Percentiles rank a stretch among this genome's conserved stretches.
phyloP scores from a whole-genome alignment of 1,139 yeast genomes.

The Casaregolazyma lundiana region DNA sequence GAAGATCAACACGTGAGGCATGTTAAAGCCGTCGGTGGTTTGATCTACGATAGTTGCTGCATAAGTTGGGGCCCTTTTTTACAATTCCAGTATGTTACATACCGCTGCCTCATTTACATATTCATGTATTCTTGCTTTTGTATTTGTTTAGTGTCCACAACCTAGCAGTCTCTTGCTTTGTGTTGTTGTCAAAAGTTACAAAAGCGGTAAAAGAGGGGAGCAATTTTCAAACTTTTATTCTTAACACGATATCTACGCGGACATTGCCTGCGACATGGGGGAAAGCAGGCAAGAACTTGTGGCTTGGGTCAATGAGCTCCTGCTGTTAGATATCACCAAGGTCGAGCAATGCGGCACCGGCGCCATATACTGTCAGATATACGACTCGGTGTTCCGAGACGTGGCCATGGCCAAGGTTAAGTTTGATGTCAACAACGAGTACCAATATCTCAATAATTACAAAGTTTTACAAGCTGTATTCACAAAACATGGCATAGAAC shows the following conservation, averaged over 20 bases:
- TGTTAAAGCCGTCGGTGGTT: too few species aligned
- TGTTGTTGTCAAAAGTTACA: too few species aligned
- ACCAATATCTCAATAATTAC: slow-evolving; percentile 75
- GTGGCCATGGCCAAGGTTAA: slow-evolving; percentile 73
- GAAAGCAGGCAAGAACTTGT: slow-evolving; percentile 81
- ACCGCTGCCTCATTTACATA: too few species aligned
- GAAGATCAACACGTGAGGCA: too few species aligned
- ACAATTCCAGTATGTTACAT: too few species aligned
- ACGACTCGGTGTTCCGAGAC: slow-evolving; percentile 80
- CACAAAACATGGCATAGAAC: slow-evolving; percentile 62
- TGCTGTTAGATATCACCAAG: slow-evolving; percentile 61
- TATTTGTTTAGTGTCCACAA: too few species aligned
- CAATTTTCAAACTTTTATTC: not conserved
- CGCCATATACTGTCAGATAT: slow-evolving; percentile 87
- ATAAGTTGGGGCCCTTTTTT: too few species aligned
- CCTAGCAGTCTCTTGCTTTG: too few species aligned
- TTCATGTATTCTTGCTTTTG: too few species aligned
- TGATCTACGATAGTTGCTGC: too few species aligned
- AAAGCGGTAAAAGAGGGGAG: too few species aligned
- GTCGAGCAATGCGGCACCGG: slow-evolving; percentile 96
- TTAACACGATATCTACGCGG: not conserved
- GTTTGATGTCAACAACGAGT: slow-evolving; percentile 65
- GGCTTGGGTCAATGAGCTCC: slow-evolving; percentile 74
- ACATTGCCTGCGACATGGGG: slow-evolving; percentile 37
- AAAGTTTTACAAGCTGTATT: slow-evolving; percentile 80